phyloP scores from a whole-genome alignment of 139 green algal genomes.

The Diplosphaera chodatii region DNA sequence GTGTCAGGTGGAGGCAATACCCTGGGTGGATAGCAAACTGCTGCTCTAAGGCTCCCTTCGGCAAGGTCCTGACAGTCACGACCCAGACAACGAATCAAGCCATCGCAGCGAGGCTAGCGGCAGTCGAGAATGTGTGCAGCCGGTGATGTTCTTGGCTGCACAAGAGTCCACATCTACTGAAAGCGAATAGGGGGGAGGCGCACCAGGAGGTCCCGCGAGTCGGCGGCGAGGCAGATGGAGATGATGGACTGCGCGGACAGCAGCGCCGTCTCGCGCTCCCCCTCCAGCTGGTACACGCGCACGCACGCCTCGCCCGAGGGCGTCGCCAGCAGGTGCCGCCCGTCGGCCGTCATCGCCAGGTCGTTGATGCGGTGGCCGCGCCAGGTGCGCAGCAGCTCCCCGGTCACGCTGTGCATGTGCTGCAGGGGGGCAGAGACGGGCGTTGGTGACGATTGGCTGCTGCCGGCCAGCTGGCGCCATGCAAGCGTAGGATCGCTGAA shows the following conservation, averaged over 20 bases:
- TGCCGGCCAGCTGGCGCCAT: no score
- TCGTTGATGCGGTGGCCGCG: slow-evolving; percentile 71
- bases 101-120: no score
- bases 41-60: no score
- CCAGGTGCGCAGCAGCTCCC: slow-evolving; percentile 44
- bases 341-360: slow-evolving; percentile 57
- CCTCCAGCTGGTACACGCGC: background rate
- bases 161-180: background rate
- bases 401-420: slow-evolving; percentile 47
- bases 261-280: background rate
- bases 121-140: no score
- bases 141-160: no score
- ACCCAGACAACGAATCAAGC: no score
- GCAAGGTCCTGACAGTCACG: no score
- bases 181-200: slow-evolving; percentile 2
- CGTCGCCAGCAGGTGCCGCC: slow-evolving; percentile 51
- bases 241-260: background rate
- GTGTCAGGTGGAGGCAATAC: no score
- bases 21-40: no score
- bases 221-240: slow-evolving; percentile 14
- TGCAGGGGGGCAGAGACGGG: background rate
- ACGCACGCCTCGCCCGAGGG: background rate
- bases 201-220: slow-evolving; percentile 37
- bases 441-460: no score
- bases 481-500: no score